These are phyloP conservation scores for Omphalotus olearius DNA, from an alignment of 1,284 basidiomycete genomes.

Conservation along the genomic window DNA sequence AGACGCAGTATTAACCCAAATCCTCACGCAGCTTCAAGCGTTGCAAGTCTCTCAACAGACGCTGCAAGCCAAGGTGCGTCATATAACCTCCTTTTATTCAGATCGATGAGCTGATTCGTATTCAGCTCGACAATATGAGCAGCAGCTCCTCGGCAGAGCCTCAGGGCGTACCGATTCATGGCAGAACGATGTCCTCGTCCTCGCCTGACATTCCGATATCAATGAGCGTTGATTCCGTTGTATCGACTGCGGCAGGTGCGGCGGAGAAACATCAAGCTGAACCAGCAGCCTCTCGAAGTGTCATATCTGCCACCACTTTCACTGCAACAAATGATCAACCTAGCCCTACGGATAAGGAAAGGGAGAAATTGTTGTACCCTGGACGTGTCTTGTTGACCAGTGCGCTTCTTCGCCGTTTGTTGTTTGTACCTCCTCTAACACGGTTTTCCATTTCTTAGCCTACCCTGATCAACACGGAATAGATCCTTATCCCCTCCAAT, in stretches of 20 bases:
- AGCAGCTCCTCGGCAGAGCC: background rate
- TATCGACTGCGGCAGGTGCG: background rate
- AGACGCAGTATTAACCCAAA: constrained; percentile 67
- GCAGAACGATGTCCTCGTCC: background rate
- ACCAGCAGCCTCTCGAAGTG: too few species aligned
- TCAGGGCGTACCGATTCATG: background rate
- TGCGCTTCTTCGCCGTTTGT: constrained; percentile 32
- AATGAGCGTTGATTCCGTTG: background rate
- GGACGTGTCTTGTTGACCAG: constrained; percentile 79
- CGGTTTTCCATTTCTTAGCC: constrained; percentile 9
- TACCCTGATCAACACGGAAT: constrained; percentile 48
- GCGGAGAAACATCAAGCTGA: background rate
- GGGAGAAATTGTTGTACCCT: constrained; percentile 73
- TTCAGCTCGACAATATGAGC: too few species aligned
- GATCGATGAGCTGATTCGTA: too few species aligned
- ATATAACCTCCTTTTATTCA: too few species aligned
- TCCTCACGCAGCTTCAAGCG: constrained; percentile 62
- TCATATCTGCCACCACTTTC: too few species aligned
- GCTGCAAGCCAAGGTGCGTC: constrained; percentile 67
- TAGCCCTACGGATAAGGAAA: constrained; percentile 72
- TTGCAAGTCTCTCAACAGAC: constrained; percentile 71
- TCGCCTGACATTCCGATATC: background rate
- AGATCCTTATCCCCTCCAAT: constrained; percentile 68
- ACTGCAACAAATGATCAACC: too few species aligned
- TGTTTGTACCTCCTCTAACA: too few species aligned